Evolutionary conservation across 768 basidiomycete genomes (phyloP).

Genomic region (Termitomyces sp.): DNA sequence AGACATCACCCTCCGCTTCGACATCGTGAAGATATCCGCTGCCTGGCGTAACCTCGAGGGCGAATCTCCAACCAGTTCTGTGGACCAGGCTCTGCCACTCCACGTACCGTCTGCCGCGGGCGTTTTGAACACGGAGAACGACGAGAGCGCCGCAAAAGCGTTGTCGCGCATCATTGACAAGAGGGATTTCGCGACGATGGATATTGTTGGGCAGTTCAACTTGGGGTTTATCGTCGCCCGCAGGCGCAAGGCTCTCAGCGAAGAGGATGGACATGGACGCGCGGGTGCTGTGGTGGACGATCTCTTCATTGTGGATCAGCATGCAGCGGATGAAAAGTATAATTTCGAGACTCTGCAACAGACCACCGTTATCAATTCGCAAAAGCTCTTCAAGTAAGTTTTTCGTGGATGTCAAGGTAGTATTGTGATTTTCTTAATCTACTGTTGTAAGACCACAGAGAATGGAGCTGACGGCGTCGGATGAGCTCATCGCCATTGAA

Average conservation of each 20-base stretch:
- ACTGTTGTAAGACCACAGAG: conserved; percentile 53
- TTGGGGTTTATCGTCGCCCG: conserved; percentile 89
- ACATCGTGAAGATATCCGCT: conserved; percentile 23
- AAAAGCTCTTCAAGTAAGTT: conserved; percentile 75
- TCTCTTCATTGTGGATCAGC: conserved; percentile 95
- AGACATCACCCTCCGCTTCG: conserved; percentile 27
- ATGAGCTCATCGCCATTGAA: conserved; percentile 84
- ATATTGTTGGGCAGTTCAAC: conserved; percentile 91
- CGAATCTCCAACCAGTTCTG: not conserved
- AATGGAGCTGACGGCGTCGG: conserved; percentile 82
- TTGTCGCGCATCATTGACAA: conserved; percentile 86
- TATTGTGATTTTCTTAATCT: not conserved
- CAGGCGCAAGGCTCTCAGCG: conserved; percentile 31
- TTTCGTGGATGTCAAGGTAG: not conserved
- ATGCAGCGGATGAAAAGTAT: conserved; percentile 97
- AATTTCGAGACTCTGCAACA: conserved; percentile 94
- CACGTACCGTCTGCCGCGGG: conserved; percentile 31
- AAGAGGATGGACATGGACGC: conserved; percentile 3
- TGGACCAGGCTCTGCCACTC: not conserved
- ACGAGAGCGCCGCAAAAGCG: conserved; percentile 53
- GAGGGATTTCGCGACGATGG: conserved; percentile 79
- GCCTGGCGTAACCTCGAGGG: conserved; percentile 15
- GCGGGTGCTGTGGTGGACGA: conserved; percentile 54
- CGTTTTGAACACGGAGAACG: conserved; percentile 37
- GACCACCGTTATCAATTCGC: conserved; percentile 86